Evolutionary conservation across 108 stramenopile genomes (phyloP), one percentile per base, ranked within the genome.

Genomic region (Skeletonema menzelii): DNA sequence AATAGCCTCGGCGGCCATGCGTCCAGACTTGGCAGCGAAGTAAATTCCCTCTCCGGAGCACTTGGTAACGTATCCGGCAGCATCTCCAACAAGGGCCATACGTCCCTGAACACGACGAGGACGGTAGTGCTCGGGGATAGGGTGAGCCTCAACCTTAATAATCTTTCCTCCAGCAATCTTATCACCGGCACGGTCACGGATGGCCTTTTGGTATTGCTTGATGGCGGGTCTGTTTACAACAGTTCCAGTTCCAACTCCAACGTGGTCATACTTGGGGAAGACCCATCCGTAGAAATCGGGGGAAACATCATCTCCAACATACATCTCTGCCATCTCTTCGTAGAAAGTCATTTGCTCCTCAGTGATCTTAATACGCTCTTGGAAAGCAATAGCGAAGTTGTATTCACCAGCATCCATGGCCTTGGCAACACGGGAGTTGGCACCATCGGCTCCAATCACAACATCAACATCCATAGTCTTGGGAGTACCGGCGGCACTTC

Each of bases 241-340:
- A 67, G 97, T 98, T 60, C 97, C 97, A 10, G 97, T 98, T 80
- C 97, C 97, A 68, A 98, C 97, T 66, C 97, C 97, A 42, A 98
- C 97, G 85, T 98, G 97, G 86, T 98, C 97, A 80, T 98, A 97
- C 85, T 98, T 98, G 82, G 97, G 97, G 91, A 98, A 98, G 59
- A 98, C 97, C 97, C 97, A 98, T 64, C 97, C 97, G 82, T 98
- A 98, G 76, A 98, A 98, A 79, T 98, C 97, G 31, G 97, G 97
- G 38, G 94, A 95, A 58, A 98, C 97, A 83, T 98, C 97, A 67
- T 98, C 97, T 28, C 97, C 97, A n/a, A 98, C 97, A 68, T 98
- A 98, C 95, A 97, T 97, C 83, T 97, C 95, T 12, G 97, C 95
- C 89, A 97, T 93, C 83, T 97, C 97, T 79, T 98, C 97, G 88